Evolutionary conservation across 2,329 filamentous ascomycete species (phyloP).

Genomic region (Purpureocillium takamizusanense): DNA sequence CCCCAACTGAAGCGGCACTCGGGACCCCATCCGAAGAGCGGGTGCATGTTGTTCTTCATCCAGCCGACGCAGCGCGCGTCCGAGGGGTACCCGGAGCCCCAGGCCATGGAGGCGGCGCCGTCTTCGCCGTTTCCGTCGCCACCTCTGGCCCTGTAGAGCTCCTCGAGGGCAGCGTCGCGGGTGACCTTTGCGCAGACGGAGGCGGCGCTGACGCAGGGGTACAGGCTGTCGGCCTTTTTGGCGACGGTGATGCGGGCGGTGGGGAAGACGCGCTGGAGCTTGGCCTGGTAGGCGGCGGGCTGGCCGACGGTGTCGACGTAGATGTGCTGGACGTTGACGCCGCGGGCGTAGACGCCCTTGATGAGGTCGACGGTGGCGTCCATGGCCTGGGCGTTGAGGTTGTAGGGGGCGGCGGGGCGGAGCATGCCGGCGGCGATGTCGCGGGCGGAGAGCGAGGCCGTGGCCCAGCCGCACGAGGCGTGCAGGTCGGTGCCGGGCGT

Average conservation of each 20-base stretch:
- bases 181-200: constrained; percentile 96
- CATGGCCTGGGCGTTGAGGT: constrained; percentile 92
- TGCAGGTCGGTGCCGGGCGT: constrained; percentile 43
- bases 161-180: constrained; percentile 78
- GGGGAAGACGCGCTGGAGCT: constrained; percentile 77
- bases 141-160: constrained; percentile 50
- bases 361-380: constrained; percentile 84
- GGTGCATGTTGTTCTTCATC: constrained; percentile 82
- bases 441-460: constrained; percentile 69
- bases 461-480: constrained; percentile 69
- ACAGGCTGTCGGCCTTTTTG: constrained; percentile 88
- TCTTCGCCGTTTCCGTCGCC: constrained; percentile 20
- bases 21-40: constrained; percentile 87
- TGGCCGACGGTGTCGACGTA: constrained; percentile 93
- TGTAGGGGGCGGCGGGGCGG: constrained; percentile 57
- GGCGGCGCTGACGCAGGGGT: constrained; percentile 86
- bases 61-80: constrained; percentile 73
- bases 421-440: constrained; percentile 78
- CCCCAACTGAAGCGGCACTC: constrained; percentile 96
- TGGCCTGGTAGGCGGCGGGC: constrained; percentile 74
- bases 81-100: constrained; percentile 92
- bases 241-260: constrained; percentile 65
- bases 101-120: constrained; percentile 40
- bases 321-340: constrained; percentile 79
- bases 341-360: constrained; percentile 61